Evolutionary conservation across 106 monocot genomes (phyloP).

Genomic region (Phalaenopsis aphrodite): DNA sequence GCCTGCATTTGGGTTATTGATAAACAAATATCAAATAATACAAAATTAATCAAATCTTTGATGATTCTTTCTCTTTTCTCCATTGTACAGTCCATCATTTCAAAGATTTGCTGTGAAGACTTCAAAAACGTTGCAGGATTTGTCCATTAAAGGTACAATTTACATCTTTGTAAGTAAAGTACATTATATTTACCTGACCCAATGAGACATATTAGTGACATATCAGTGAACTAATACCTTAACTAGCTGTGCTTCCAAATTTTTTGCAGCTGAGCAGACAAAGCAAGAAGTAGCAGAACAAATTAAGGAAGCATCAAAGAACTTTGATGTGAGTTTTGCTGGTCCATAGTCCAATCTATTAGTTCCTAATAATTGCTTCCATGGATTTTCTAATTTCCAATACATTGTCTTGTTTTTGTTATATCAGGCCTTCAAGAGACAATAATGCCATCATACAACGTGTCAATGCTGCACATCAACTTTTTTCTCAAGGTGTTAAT

Average conservation of each 20-base stretch:
- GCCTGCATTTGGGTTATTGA: not conserved
- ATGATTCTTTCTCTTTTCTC: not conserved
- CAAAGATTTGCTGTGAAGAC: constrained; percentile 45
- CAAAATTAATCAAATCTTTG: not conserved
- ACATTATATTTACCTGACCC: not conserved
- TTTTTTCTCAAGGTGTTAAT: not conserved
- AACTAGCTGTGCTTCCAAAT: not conserved
- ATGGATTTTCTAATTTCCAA: not conserved
- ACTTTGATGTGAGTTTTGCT: constrained; percentile 13
- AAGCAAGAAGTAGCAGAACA: constrained; percentile 21
- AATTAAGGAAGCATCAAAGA: constrained; percentile 24
- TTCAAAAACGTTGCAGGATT: constrained; percentile 18
- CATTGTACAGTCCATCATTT: constrained; percentile 23
- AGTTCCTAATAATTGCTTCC: not conserved
- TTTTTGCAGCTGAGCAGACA: constrained; percentile 14
- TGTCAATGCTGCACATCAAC: not conserved
- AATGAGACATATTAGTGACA: not conserved
- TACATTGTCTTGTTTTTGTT: not conserved
- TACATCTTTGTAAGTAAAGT: not conserved
- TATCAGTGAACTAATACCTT: not conserved
- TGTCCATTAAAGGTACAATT: constrained; percentile 24
- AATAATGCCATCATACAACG: not conserved
- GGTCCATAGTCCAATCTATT: no score
- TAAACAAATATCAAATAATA: not conserved
- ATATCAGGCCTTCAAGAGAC: constrained; percentile 6